A percentile compares a stretch with the other conserved stretches of the same genome.
Conservation (phyloP, 345 rosid species). For the Capsella bursapastoris region DNA sequence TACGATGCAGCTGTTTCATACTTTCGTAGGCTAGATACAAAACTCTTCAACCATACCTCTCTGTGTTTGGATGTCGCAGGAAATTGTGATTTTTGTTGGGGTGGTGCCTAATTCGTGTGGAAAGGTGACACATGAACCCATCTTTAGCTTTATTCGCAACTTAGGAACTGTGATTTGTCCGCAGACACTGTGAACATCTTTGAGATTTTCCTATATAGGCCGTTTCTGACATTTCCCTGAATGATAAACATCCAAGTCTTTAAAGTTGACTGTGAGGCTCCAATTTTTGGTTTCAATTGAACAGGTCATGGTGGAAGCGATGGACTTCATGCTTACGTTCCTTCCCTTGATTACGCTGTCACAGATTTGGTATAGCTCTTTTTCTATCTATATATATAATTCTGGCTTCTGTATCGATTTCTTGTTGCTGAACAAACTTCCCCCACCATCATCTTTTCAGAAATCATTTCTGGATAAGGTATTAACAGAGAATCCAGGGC, state of each 20-base stretch:
- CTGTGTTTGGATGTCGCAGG: slow-evolving; percentile 81
- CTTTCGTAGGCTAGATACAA: slow-evolving; percentile 42
- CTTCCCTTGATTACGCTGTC: slow-evolving; percentile 81
- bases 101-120: slow-evolving; percentile 56
- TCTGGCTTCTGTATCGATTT: background rate
- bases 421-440: background rate
- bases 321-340: slow-evolving; percentile 89
- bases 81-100: slow-evolving; percentile 49
- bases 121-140: slow-evolving; percentile 65
- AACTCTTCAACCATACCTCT: slow-evolving; percentile 50
- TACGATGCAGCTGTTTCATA: slow-evolving; percentile 35
- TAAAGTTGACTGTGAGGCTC: background rate
- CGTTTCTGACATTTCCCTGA: background rate
- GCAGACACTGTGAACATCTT: background rate
- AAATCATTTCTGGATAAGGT: slow-evolving; percentile 72
- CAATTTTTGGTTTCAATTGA: background rate
- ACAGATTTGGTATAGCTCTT: slow-evolving; percentile 63
- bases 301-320: slow-evolving; percentile 98
- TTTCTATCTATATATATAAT: background rate
- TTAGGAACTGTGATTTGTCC: slow-evolving; percentile 22
- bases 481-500: slow-evolving; percentile 64
- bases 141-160: slow-evolving; percentile 38
- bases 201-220: background rate
- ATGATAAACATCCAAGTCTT: background rate
- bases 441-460: slow-evolving; percentile 46